Base-by-base conservation (phyloP, 2,329 filamentous ascomycete species). In the Fusarium floridanum region DNA sequence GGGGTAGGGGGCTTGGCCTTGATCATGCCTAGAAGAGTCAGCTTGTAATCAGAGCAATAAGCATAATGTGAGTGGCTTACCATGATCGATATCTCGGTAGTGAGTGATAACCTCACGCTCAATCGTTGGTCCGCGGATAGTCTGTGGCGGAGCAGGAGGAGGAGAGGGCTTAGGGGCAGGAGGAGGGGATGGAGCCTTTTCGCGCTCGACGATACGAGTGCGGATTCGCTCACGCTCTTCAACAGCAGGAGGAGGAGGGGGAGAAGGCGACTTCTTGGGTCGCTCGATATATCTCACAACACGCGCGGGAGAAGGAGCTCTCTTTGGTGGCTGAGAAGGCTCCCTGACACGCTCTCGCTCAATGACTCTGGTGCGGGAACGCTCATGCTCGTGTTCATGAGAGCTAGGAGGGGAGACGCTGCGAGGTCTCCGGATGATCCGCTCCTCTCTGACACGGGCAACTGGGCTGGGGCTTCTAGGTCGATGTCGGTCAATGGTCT, bases 51-150 rank as follows among this genome's bases (percentile, higher is more conserved):
- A 20, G 22, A 9, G n/a, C 7, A 10, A 27, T 6, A 16, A 29
- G 29, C 6, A 55, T 8, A 10, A 14, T 37, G 9, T 43, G 20
- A 17, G 24, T 27, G 14, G 32, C 91, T 81, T 86, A 94, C 94
- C 95, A 83, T 97, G 94, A 80, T 97, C 94, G 77, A 97, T 93
- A 80, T 96, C 93, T 67, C 92, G 90, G 81, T 97, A 96, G 83
- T 97, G 94, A 0, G 94, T 97, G 75, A 97, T 95, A 68, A 97
- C 91, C 80, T 98, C 94, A 79, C 96, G 91, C 83, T 96, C 94
- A 76, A 97, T 94, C 1, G 92, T 93, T 37, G 95, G 95, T 22
- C 92, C 91, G 48, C 91, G 89, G 77, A 97, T 92, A 53, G 93
- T 88, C 73, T 89, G 88, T 34, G 90, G 91, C 53, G 89, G 89